Percentiles rank a stretch among this genome's conserved stretches.
phyloP scores from a whole-genome alignment of 345 rosid genomes.

The Aethionema arabicum region DNA sequence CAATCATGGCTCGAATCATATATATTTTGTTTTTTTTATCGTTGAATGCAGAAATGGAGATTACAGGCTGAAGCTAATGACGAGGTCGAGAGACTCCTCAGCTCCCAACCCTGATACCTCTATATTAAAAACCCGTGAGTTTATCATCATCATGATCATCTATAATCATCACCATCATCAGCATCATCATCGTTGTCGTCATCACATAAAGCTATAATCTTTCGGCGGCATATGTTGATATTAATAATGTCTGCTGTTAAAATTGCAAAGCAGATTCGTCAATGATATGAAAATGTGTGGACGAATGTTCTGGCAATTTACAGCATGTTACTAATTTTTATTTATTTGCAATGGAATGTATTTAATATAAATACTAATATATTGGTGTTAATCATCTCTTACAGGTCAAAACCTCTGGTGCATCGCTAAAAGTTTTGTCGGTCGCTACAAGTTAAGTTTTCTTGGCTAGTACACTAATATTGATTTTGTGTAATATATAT shows the following conservation, averaged over 20 bases:
- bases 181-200: background rate
- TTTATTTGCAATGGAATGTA: constrained; percentile 13
- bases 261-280: constrained; percentile 26
- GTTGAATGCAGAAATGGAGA: constrained; percentile 69
- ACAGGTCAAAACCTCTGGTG: constrained; percentile 39
- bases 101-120: constrained; percentile 48
- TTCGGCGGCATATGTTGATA: constrained; percentile 36
- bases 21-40: background rate
- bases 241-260: constrained; percentile 19
- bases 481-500: constrained; percentile 24
- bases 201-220: constrained; percentile 22
- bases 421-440: constrained; percentile 35
- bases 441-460: constrained; percentile 27
- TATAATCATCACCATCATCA: constrained; percentile 8
- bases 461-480: constrained; percentile 5
- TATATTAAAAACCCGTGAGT: constrained; percentile 33
- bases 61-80: constrained; percentile 94
- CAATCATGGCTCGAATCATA: background rate
- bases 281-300: constrained; percentile 33
- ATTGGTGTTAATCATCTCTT: constrained; percentile 10
- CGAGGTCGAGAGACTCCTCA: constrained; percentile 88
- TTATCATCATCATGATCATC: background rate
- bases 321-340: background rate
- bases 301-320: constrained; percentile 34
- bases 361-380: background rate